Evolutionary conservation across 192 early-diverging fungal species (phyloP).

Genomic region (Coemansia sp.): DNA sequence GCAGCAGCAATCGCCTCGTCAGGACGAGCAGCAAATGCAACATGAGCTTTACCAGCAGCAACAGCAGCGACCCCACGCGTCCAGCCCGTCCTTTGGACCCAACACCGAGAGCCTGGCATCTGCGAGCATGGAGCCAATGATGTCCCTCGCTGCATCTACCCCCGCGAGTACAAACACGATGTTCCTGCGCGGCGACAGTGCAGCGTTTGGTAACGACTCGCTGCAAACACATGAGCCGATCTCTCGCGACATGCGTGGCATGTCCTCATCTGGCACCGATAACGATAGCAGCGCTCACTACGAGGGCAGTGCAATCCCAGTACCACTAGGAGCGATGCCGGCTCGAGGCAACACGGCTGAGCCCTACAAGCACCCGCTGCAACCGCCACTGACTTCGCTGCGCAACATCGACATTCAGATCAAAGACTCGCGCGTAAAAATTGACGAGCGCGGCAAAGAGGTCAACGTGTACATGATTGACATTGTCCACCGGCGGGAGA

Average conservation of each 20-base stretch:
- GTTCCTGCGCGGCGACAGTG: not conserved
- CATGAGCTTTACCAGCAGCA: conserved; percentile 6
- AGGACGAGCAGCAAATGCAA: not conserved
- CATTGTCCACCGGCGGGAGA: conserved; percentile 40
- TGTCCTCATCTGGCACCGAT: not conserved
- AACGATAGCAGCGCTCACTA: not conserved
- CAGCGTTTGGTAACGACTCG: not conserved
- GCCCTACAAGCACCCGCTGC: conserved; percentile 7
- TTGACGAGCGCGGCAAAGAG: conserved; percentile 79
- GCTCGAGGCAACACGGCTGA: not conserved
- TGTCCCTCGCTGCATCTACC: not conserved
- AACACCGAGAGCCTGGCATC: not conserved
- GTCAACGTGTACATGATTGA: conserved; percentile 59
- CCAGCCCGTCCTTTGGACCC: conserved; percentile 20
- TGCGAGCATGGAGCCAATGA: not conserved
- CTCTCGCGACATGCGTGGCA: not conserved
- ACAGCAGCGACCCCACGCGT: not conserved
- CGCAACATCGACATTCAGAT: conserved; percentile 58
- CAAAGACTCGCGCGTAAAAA: conserved; percentile 61
- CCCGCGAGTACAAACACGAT: conserved; percentile 1
- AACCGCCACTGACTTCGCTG: conserved; percentile 46
- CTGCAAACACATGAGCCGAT: not conserved
- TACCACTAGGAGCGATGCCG: not conserved
- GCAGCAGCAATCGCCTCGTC: not conserved
- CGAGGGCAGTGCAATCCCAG: not conserved